A percentile compares a stretch with the other conserved stretches of the same genome.
These are phyloP conservation scores for Rasamsonia emersonii DNA, from an alignment of 2,329 filamentous ascomycete genomes.

Conservation along the genomic window DNA sequence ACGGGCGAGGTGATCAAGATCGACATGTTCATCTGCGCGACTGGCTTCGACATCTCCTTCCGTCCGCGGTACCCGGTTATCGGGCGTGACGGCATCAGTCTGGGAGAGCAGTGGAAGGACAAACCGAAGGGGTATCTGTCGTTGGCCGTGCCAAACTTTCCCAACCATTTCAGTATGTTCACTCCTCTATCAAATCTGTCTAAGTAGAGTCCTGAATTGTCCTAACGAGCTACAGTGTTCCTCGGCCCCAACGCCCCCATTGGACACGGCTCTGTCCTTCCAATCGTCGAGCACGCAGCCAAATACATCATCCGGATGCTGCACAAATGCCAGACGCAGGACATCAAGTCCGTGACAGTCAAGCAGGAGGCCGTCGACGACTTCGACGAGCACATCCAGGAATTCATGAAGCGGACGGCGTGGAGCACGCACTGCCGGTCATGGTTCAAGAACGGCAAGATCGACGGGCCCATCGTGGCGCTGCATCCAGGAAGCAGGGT, in stretches of 20 bases:
- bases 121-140: constrained; percentile 38
- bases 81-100: constrained; percentile 27
- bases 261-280: constrained; percentile 23
- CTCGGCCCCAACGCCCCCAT: constrained; percentile 26
- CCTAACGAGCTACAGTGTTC: constrained; percentile 9
- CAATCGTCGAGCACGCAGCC: not conserved
- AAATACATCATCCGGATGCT: not conserved
- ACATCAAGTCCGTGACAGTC: constrained; percentile 9
- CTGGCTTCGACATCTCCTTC: constrained; percentile 30
- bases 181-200: not conserved
- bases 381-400: constrained; percentile 1
- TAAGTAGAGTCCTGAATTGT: too few species aligned
- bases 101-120: constrained; percentile 37
- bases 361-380: constrained; percentile 1
- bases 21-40: constrained; percentile 29
- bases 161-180: constrained; percentile 31
- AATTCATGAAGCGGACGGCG: constrained; percentile 1
- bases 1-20: constrained; percentile 12
- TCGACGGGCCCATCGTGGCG: constrained; percentile 11
- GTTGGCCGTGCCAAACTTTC: constrained; percentile 37
- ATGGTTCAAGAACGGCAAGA: constrained; percentile 12
- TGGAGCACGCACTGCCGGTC: constrained; percentile 1
- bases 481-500: constrained; percentile 15
- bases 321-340: not conserved
- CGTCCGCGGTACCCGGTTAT: constrained; percentile 37